phyloP scores from a whole-genome alignment of 2,329 filamentous ascomycete species.

The Zymoseptoria passerinii region DNA sequence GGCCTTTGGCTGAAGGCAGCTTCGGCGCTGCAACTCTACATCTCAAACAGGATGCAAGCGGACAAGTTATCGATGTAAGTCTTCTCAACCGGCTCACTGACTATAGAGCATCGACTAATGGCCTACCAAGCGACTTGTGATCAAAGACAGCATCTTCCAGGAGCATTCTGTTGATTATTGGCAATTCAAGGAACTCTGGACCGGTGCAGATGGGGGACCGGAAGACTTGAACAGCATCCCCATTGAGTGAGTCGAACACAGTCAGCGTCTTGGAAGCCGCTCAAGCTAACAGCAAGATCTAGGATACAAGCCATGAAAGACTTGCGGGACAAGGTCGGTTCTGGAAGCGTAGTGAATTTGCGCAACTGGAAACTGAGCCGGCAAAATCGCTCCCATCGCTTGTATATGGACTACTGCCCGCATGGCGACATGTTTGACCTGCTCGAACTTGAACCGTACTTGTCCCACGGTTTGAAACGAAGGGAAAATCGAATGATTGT shows the following conservation, averaged over 20 bases:
- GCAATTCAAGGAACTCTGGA: background rate
- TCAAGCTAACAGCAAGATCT: background rate
- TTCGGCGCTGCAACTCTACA: background rate
- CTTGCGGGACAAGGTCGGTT: background rate
- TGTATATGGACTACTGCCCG: constrained; percentile 6
- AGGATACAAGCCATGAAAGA: constrained; percentile 2
- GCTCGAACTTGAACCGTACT: background rate
- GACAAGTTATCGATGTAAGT: constrained; percentile 1
- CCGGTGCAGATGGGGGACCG: background rate
- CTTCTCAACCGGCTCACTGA: background rate
- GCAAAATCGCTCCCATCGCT: background rate
- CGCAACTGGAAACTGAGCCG: constrained; percentile 3
- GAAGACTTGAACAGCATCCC: background rate
- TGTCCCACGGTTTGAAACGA: background rate
- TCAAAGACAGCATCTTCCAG: background rate
- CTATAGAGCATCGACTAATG: background rate
- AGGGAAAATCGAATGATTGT: background rate
- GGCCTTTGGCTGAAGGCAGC: background rate
- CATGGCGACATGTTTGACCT: background rate
- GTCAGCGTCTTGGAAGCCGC: background rate
- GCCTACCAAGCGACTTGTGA: background rate
- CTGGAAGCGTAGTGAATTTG: background rate
- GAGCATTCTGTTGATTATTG: background rate
- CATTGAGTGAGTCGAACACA: background rate
- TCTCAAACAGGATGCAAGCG: constrained; percentile 1